These are phyloP conservation scores for Trichoderma sp. DNA, from an alignment of 2,329 filamentous ascomycete genomes.

Conservation along the genomic window DNA sequence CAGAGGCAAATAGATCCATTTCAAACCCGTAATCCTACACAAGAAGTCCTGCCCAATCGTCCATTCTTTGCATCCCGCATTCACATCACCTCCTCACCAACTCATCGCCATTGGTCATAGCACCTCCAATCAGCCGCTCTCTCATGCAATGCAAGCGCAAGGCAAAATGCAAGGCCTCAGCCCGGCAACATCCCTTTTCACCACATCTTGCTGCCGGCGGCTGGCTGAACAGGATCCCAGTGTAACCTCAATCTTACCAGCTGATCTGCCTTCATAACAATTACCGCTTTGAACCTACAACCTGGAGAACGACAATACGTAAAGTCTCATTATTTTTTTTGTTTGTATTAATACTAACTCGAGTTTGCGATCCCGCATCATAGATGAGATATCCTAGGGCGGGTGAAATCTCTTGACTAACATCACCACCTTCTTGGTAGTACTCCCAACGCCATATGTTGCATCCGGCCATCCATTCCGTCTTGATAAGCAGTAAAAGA, in stretches of 20 bases:
- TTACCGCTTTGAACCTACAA: not conserved
- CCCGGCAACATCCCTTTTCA: not conserved
- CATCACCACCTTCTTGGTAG: constrained; percentile 4
- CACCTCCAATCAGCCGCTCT: not conserved
- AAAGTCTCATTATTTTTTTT: not conserved
- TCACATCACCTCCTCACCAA: not conserved
- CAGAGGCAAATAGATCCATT: not conserved
- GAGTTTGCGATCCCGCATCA: not conserved
- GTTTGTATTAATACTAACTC: not conserved
- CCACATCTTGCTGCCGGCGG: not conserved
- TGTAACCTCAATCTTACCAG: not conserved
- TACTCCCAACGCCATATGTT: constrained; percentile 22
- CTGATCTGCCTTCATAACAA: not conserved
- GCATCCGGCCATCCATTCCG: not conserved
- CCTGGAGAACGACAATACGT: not conserved
- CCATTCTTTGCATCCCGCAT: not conserved
- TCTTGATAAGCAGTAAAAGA: not conserved
- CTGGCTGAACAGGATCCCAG: not conserved
- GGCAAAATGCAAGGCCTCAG: not conserved
- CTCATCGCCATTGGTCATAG: not conserved
- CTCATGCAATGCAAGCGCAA: not conserved
- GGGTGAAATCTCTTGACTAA: not conserved
- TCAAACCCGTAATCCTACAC: not conserved
- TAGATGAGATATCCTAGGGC: not conserved
- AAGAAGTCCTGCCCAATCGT: not conserved